Evolutionary conservation across 208 protist species (phyloP).

Genomic region (Eutreptiella sp.): DNA sequence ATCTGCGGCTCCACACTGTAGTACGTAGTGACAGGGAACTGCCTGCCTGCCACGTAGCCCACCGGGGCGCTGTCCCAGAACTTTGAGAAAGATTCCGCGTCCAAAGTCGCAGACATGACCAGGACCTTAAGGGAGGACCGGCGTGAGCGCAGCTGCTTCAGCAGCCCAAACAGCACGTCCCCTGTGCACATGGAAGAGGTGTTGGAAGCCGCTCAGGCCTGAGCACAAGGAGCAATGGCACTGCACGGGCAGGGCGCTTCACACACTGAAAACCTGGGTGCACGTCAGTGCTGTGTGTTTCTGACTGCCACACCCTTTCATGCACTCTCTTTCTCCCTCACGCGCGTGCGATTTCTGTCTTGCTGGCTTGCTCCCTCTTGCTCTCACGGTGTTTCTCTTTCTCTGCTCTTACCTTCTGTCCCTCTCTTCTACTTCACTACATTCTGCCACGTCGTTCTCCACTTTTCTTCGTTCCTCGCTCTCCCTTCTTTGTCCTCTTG

Average conservation of each 20-base stretch:
- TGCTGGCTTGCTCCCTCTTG: constrained; percentile 45
- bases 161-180: constrained; percentile 81
- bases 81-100: constrained; percentile 84
- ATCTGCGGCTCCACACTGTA: constrained; percentile 41
- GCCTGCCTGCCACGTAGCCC: constrained; percentile 73
- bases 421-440: background rate
- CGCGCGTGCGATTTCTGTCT: too few species aligned
- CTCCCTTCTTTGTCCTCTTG: constrained; percentile 9
- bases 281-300: too few species aligned
- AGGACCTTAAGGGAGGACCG: constrained; percentile 76
- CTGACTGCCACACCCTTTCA: too few species aligned
- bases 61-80: constrained; percentile 90
- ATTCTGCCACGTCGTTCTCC: background rate
- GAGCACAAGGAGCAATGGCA: too few species aligned
- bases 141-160: constrained; percentile 66
- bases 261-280: too few species aligned
- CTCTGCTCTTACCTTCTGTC: background rate
- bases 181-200: too few species aligned
- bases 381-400: background rate
- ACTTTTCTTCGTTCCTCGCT: constrained; percentile 3
- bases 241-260: too few species aligned
- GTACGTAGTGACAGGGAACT: constrained; percentile 68
- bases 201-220: too few species aligned
- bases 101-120: constrained; percentile 93
- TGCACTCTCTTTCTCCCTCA: too few species aligned